Base-by-base conservation (phyloP, 495 filamentous ascomycete species). In the Alectoria sarmentosa region DNA sequence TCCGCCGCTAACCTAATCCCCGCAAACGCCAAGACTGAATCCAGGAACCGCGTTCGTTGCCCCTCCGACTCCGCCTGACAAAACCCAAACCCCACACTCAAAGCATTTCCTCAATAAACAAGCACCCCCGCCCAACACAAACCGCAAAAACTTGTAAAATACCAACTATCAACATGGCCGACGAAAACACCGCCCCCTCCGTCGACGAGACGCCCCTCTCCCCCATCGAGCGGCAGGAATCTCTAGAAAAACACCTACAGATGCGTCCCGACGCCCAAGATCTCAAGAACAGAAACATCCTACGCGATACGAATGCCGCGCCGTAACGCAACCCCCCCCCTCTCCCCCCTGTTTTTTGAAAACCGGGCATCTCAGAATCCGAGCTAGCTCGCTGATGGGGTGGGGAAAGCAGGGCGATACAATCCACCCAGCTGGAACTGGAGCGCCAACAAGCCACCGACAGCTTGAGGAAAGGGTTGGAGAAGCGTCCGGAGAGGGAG, bases 211-310 rank as follows among this genome's bases (percentile, higher is more conserved):
- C 81, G 5, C 81, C 83, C 69, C 89, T 89, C 75, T 87, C 88
- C n/a, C 84, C 88, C 61, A 77, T 82, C 65, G 86, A 86, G 68
- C 87, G 92, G 69, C 90, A 90, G 75, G 87, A 95, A 78, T 91
- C 89, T n/a, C 84, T 96, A 38, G 90, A 94, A 76, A 90, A 89
- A 69, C 89, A 92, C 70, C 82, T 96, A 64, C 84, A 87, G 71
- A 84, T 83, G 63, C 88, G 91, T 44, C 91, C 91, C 15, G 89
- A 92, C 28, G 79, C 84, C 49, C 79, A 91, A 71, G 91, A 96
- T 65, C 85, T 96, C 60, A 90, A 88, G 75, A 81, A 89, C 65
- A 75, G 84, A 58, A 84, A 91, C 69, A 91, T 91, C 67, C 74
- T 91, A 52, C 77, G 88, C n/a, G 83, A 90, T 67, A 89, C 84